Evolutionary conservation across 1,284 basidiomycete species (phyloP), one percentile per base, ranked within the genome.

Genomic region (Ustilago hordei): DNA sequence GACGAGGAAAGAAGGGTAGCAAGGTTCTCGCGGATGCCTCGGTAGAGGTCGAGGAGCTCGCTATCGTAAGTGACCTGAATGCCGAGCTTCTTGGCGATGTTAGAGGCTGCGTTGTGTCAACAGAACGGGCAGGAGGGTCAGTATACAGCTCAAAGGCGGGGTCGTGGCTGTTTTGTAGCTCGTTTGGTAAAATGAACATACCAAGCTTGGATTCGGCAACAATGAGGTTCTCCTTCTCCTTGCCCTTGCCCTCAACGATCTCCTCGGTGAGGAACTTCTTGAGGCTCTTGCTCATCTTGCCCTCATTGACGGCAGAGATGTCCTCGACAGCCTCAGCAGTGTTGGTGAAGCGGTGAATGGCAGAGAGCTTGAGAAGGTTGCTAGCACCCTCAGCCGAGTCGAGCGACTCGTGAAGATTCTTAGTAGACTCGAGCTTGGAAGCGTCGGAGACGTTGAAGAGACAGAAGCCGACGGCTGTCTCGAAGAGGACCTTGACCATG

Each of bases 251-350:
- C 87, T 95, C 95, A 47, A 93, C 89, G 55, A 97, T 91, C 82
- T 96, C 92, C 50, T 95, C 92, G 35, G 92, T 92, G 81, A 99
- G 88, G 89, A 98, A 98, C 86, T 96, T 92, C 88, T 96, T 96
- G 80, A 98, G 89, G 7, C 92, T 91, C 87, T 97, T 97, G 61
- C 93, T 93, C 58, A 98, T 87, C 88, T 97, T 95, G 76, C 95
- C 95, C 61, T 93, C 92, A 86, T 96, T 94, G 55, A 98, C 88
- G 13, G 95, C 92, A 36, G 94, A 93, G 81, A 98, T 92, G 86
- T 98, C 96, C 88, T 98, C 95, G n/a, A 99, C 96, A n/a, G 97
- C 96, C 28, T 92, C 92, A 34, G 94, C 97, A 11, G 96, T 98
- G 55, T 95, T 96, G 41, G 93, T 93, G 88, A 99, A 99, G 63